These are phyloP conservation scores for Coniochaeta sp. DNA, from an alignment of 2,329 filamentous ascomycete genomes.

Conservation along the genomic window DNA sequence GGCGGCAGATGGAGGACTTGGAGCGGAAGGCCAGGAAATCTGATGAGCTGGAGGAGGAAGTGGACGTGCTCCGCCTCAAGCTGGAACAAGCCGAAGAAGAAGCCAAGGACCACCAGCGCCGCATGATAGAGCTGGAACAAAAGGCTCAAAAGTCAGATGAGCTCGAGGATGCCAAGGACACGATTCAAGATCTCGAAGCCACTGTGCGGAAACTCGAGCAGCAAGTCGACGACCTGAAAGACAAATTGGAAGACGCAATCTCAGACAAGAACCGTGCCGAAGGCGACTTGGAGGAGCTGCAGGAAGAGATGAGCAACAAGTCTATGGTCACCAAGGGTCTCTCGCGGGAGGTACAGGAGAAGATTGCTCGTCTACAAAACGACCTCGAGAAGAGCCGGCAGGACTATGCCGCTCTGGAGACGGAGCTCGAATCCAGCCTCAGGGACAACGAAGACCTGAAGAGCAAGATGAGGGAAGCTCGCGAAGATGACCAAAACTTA, in stretches of 20 bases:
- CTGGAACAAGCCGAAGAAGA: constrained; percentile 46
- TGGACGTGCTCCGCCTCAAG: constrained; percentile 53
- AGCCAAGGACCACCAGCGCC: constrained; percentile 47
- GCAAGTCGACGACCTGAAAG: constrained; percentile 46
- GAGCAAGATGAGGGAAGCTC: constrained; percentile 35
- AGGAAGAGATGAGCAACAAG: constrained; percentile 73
- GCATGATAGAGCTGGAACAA: constrained; percentile 47
- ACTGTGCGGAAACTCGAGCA: constrained; percentile 46
- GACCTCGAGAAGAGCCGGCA: constrained; percentile 51
- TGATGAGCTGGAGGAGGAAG: constrained; percentile 66
- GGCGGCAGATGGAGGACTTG: constrained; percentile 24
- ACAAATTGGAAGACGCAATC: constrained; percentile 45
- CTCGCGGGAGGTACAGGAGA: constrained; percentile 69
- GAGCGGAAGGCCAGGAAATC: background rate
- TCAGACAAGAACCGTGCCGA: constrained; percentile 51
- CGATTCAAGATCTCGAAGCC: constrained; percentile 51
- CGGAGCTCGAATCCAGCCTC: constrained; percentile 38
- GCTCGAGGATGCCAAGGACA: constrained; percentile 48
- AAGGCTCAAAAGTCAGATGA: constrained; percentile 44
- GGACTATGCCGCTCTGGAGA: constrained; percentile 44
- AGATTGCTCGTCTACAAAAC: constrained; percentile 55
- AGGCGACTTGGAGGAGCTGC: constrained; percentile 55
- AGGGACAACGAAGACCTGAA: constrained; percentile 38
- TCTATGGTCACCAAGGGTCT: constrained; percentile 69
- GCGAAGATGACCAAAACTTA: constrained; percentile 39